These are phyloP conservation scores for Paramecium tetraurelia DNA, from an alignment of 73 alveolate species.

Conservation along the genomic window DNA sequence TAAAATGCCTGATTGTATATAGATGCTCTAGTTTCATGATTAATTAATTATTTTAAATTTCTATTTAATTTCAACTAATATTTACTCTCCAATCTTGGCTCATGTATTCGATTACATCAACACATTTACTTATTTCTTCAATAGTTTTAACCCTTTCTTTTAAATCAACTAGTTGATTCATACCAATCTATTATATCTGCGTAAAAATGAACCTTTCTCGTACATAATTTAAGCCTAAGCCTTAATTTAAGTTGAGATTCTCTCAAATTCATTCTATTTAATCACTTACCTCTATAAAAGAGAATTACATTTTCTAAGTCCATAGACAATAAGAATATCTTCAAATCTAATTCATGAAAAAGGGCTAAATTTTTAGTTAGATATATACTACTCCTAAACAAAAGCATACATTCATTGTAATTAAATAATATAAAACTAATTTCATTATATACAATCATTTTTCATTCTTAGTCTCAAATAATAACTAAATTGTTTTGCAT, in stretches of 20 bases:
- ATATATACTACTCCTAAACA: not conserved
- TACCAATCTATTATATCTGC: not conserved
- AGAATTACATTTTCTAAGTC: not conserved
- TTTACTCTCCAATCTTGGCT: not conserved
- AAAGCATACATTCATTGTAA: not conserved
- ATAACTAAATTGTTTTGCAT: not conserved
- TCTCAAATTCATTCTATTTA: not conserved
- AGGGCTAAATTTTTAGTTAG: not conserved
- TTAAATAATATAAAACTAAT: not conserved
- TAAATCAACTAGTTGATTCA: not conserved
- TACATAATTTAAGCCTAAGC: not conserved
- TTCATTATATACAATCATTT: not conserved
- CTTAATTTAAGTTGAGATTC: not conserved
- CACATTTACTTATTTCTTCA: not conserved
- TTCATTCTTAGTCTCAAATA: not conserved
- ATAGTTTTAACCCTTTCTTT: not conserved
- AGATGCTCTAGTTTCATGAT: conserved; percentile 25
- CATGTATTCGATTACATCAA: not conserved
- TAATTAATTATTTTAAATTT: not conserved
- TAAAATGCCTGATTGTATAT: too few relatives aligned
- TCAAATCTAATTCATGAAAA: too few relatives aligned
- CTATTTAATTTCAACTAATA: not conserved
- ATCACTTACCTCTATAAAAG: not conserved
- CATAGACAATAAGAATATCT: not conserved
- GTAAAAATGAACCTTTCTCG: not conserved